Evolutionary conservation across 805 yeast genomes (phyloP).

Genomic region (Kluyveromyces aestuarii): DNA sequence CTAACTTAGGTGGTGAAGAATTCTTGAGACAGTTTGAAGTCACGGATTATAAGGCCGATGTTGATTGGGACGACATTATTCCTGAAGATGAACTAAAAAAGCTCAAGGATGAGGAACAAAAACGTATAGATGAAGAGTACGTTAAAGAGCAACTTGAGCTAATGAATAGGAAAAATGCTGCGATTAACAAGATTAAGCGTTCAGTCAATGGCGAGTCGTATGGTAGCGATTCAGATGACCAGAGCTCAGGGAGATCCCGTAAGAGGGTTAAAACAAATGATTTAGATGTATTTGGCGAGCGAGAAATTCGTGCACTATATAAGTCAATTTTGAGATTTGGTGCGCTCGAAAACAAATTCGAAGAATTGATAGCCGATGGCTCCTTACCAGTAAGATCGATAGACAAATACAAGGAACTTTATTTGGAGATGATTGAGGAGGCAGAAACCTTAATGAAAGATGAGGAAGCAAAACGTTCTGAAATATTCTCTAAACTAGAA

Average conservation of each 20-base stretch:
- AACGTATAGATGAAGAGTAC: constrained; percentile 74
- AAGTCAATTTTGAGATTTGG: constrained; percentile 77
- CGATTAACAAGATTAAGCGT: constrained; percentile 48
- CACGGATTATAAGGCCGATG: constrained; percentile 96
- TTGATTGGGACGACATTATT: constrained; percentile 98
- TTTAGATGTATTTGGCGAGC: constrained; percentile 59
- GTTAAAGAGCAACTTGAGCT: constrained; percentile 84
- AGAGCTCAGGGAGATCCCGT: constrained; percentile 30
- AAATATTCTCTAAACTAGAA: constrained; percentile 49
- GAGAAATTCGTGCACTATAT: constrained; percentile 80
- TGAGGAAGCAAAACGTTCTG: constrained; percentile 56
- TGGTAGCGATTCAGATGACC: constrained; percentile 32
- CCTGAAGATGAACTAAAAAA: constrained; percentile 88
- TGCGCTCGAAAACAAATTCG: constrained; percentile 68
- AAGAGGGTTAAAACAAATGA: constrained; percentile 35
- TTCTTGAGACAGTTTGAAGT: constrained; percentile 95
- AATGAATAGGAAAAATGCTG: constrained; percentile 73
- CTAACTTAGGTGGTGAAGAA: constrained; percentile 98
- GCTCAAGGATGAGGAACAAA: constrained; percentile 85
- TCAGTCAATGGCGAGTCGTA: constrained; percentile 35
- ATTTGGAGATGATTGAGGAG: constrained; percentile 56
- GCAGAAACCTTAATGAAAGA: constrained; percentile 53
- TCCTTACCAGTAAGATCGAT: constrained; percentile 78
- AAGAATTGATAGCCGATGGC: constrained; percentile 82
- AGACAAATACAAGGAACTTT: constrained; percentile 64